Conservation (phyloP, 768 basidiomycete genomes). For the Naganishia kalamii region DNA sequence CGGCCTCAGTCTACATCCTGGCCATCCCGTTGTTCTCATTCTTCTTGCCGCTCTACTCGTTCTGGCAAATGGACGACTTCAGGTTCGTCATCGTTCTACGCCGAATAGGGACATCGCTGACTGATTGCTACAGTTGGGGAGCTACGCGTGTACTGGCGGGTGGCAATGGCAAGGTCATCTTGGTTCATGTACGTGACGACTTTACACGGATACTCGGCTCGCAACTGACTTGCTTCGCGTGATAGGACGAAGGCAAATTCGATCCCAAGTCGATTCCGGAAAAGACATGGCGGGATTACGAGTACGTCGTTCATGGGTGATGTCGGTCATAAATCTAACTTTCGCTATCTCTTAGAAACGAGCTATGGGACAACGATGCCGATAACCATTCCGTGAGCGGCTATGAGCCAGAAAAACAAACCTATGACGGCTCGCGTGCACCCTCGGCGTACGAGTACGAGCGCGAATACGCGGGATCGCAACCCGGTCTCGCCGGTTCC, state of each 20-base stretch:
- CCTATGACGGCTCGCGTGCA: conserved; percentile 49
- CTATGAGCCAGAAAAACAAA: conserved; percentile 70
- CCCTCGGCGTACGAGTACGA: conserved; percentile 80
- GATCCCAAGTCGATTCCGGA: conserved; percentile 87
- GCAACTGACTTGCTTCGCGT: neutral
- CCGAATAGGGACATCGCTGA: conserved; percentile 21
- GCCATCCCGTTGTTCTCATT: conserved; percentile 91
- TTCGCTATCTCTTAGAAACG: conserved; percentile 59
- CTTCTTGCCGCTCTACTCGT: conserved; percentile 85
- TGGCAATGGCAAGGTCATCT: conserved; percentile 89
- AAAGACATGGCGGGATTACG: conserved; percentile 95
- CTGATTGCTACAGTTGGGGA: conserved; percentile 56
- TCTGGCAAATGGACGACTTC: conserved; percentile 99
- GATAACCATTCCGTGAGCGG: conserved; percentile 84
- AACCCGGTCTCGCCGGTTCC: conserved; percentile 14
- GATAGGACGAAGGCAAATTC: conserved; percentile 92
- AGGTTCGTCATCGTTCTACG: conserved; percentile 22
- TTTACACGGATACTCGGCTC: conserved; percentile 2
- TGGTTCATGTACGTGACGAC: conserved; percentile 66
- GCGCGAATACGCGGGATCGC: conserved; percentile 59
- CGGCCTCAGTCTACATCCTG: conserved; percentile 65
- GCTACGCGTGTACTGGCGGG: conserved; percentile 84
- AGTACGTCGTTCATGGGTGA: conserved; percentile 49
- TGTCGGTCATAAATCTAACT: neutral
- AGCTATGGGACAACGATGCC: conserved; percentile 94